Conservation (phyloP, 129 eudicot species). For the Flaveria linearis region DNA sequence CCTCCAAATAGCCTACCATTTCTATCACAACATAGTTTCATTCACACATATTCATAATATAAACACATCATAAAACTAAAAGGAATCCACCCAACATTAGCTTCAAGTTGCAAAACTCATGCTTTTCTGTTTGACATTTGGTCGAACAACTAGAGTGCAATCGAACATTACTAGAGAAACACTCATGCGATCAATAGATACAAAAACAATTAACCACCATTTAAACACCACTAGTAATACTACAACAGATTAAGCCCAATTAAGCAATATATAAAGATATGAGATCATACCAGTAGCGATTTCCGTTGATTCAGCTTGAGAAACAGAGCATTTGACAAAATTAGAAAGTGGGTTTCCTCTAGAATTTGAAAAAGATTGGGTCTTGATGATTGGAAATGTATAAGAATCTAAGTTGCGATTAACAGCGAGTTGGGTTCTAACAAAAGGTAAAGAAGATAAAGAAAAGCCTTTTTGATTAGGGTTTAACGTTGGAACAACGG, state of each 20-base stretch:
- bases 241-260: background rate
- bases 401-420: constrained; percentile 45
- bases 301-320: constrained; percentile 56
- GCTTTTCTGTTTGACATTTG: constrained; percentile 11
- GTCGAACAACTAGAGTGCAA: constrained; percentile 23
- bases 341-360: constrained; percentile 46
- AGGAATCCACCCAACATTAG: background rate
- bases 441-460: constrained; percentile 45
- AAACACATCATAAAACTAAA: constrained; percentile 12
- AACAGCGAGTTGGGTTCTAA: constrained; percentile 44
- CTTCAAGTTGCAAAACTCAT: background rate
- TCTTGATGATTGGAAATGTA: constrained; percentile 29
- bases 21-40: background rate
- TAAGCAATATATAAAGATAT: background rate
- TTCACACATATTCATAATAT: background rate
- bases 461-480: constrained; percentile 29
- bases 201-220: background rate
- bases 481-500: constrained; percentile 34
- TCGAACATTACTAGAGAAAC: background rate
- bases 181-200: background rate
- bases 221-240: background rate
- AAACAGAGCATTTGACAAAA: constrained; percentile 70
- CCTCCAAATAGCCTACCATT: constrained; percentile 17
- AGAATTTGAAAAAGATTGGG: constrained; percentile 21
- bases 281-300: constrained; percentile 45